Evolutionary conservation across 2,329 filamentous ascomycete genomes (phyloP), one percentile per base, ranked within the genome.

Genomic region (Ceratocystis harringtonii): DNA sequence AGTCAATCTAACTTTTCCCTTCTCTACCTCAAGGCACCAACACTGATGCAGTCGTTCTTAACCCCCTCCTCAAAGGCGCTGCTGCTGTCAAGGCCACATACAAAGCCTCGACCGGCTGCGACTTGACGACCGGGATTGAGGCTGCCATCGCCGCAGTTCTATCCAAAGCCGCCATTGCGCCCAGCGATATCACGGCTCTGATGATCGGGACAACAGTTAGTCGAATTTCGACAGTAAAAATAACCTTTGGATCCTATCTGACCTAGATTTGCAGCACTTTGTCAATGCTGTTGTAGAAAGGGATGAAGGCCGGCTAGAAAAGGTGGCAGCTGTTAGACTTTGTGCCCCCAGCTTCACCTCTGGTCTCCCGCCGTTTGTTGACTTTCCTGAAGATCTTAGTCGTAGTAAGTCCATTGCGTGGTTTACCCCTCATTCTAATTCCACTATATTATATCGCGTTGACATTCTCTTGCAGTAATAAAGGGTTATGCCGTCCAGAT

Each of bases 231-330:
- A 19, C 28, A 41, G n/a, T 15, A 1, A 15, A 45, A n/a, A 32
- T 4, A 17, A 5, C 3, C 6, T 19, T 28, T 12, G 6, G 10
- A 4, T 45, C 62, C 28, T 32, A 30, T 30, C 52, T 57, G 52
- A 57, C 52, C 7, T 17, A 7, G 17, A 17, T 6, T 25, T 55
- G 1, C 41, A 67, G 0, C 81, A 84, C 67, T 84, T 84, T 69
- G 76, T 84, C 69, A 84, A 84, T 67, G 81, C 81, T 7, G 79
- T 84, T 2, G 75, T 84, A 0, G 80, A 84, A 70, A 74, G 78
- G 55, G 81, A 84, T 67, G 74, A 74, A 6, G 70, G 75, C 1
- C 76, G 79, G 1, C 71, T 84, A 2, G 76, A 77, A 15, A 74
- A 72, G 4, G 80, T 84, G 4, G 82, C 80, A 1, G 80, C 84